Conservation (phyloP, 495 filamentous ascomycete species). For the Penicillium coprophilum region DNA sequence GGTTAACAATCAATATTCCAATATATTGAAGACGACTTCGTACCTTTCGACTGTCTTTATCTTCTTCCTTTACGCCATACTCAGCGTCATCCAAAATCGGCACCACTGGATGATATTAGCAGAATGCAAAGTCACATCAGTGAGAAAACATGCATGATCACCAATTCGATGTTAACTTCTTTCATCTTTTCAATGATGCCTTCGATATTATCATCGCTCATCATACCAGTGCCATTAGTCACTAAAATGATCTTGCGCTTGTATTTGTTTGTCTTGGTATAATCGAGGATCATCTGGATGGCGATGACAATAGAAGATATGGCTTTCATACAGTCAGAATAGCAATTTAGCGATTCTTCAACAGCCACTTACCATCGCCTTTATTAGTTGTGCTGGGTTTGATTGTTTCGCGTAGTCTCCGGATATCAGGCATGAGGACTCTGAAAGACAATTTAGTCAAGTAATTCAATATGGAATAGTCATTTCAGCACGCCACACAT, state of each 20-base stretch:
- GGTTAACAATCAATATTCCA: background rate
- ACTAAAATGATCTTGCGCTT: conserved; percentile 78
- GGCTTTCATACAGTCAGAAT: conserved; percentile 41
- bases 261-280: conserved; percentile 89
- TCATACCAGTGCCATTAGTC: conserved; percentile 71
- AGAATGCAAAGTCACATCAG: background rate
- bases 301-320: conserved; percentile 85
- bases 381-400: conserved; percentile 63
- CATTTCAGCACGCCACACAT: conserved; percentile 20
- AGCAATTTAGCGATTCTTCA: background rate
- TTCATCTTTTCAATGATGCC: conserved; percentile 71
- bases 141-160: conserved; percentile 65
- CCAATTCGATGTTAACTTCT: conserved; percentile 70
- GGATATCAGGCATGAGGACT: conserved; percentile 69
- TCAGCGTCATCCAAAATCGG: conserved; percentile 94
- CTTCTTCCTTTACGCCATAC: conserved; percentile 90
- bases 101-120: conserved; percentile 62
- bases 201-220: conserved; percentile 63
- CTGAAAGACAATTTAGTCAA: conserved; percentile 25
- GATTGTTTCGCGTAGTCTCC: conserved; percentile 59
- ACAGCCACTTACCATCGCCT: conserved; percentile 63
- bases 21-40: background rate
- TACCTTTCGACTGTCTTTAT: conserved; percentile 71
- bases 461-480: background rate
- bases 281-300: conserved; percentile 76